Base-by-base conservation (phyloP, 768 basidiomycete genomes). In the Tephrocybe sp. region DNA sequence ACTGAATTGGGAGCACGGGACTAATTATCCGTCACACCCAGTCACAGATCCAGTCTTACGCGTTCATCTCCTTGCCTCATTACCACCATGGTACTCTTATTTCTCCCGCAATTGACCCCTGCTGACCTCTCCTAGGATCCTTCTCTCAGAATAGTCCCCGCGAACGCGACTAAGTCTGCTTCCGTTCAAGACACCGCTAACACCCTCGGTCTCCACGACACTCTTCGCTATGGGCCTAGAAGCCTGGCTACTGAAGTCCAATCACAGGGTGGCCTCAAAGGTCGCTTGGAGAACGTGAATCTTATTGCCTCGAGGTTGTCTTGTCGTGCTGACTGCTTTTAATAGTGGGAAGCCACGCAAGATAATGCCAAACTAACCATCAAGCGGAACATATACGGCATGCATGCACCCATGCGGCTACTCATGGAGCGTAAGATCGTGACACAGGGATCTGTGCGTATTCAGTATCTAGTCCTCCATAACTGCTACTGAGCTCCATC, bases 391-490 rank as follows among this genome's bases (percentile, higher is more conserved):
- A 64, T 87, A 26, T 87, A 86, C 61, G 97, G 97, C 28, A 66
- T 98, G 58, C 92, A 92, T 63, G 85, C 89, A 16, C 97, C 97
- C 1, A 82, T 96, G 69, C 82, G 95, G 25, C 74, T 84, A 44
- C 75, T 97, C 55, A 98, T 98, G 97, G 97, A 99, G 68, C 83
- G 93, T 62, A 88, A 87, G 73, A 79, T 94, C 34, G 91, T 95
- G 8, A 70, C 80, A 27, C 67, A 53, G 24, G 44, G 50, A 22
- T 44, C 80, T 49, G 95, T 95, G 59, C 56, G 87, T 73, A 6
- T 26, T 32, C 31, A n/a, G n/a, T 13, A 15, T 28, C 32, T 54
- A 19, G 16, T 3, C 12, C 5, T 28, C 18, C 16, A 19, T 15
- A 11, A 4, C 19, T 40, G 1, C 41, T 36, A 32, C 43, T 49